These are phyloP conservation scores for Emmonsia crescens DNA, from an alignment of 2,329 filamentous ascomycete genomes.

Conservation along the genomic window DNA sequence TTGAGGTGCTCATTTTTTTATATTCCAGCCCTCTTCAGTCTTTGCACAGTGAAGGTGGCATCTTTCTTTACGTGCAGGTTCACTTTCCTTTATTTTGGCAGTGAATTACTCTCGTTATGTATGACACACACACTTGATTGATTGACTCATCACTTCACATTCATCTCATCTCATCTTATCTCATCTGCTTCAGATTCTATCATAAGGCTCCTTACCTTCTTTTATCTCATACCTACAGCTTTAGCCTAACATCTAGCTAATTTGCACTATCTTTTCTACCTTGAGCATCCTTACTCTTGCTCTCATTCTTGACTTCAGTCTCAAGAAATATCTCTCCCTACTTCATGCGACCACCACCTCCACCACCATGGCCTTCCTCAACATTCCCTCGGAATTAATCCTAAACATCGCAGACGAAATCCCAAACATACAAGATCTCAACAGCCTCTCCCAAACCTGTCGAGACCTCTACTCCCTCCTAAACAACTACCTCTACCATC, in stretches of 20 bases:
- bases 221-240: neutral
- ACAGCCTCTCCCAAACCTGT: constrained; percentile 4
- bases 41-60: too few relatives aligned
- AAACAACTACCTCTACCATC: constrained; percentile 1
- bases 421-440: neutral
- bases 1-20: too few relatives aligned
- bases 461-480: neutral
- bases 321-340: neutral
- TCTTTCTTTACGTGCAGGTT: too few relatives aligned
- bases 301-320: neutral
- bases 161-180: neutral
- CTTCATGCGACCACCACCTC: neutral
- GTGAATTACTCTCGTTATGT: too few relatives aligned
- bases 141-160: neutral
- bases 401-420: constrained; percentile 1
- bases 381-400: constrained; percentile 3
- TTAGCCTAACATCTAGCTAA: neutral
- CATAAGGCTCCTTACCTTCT: neutral
- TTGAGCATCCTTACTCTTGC: neutral
- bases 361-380: neutral
- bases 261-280: neutral
- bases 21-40: too few relatives aligned
- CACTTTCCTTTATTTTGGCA: too few relatives aligned
- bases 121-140: neutral
- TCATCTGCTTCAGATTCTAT: neutral